phyloP scores from a whole-genome alignment of 108 stramenopile genomes.

The Poteriospumella lacustris region DNA sequence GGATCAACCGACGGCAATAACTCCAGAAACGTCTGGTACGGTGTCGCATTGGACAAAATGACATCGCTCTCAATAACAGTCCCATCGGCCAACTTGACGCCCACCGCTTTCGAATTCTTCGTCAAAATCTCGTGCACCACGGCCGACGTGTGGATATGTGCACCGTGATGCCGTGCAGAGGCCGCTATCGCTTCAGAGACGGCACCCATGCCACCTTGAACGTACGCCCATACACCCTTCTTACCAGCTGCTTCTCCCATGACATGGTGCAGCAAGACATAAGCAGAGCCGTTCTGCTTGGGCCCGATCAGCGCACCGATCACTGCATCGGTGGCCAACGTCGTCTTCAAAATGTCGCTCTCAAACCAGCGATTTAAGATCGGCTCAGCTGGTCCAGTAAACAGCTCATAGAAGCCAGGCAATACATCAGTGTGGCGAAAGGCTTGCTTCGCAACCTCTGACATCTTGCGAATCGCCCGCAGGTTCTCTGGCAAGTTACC shows the following conservation, averaged over 20 bases:
- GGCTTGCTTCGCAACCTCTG: not conserved
- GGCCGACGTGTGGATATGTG: not conserved
- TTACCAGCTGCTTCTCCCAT: constrained; percentile 43
- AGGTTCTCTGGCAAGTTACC: not conserved
- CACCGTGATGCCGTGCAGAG: constrained; percentile 29
- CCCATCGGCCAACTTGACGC: constrained; percentile 9
- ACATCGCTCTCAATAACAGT: not conserved
- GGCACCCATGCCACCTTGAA: constrained; percentile 45
- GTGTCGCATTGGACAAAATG: constrained; percentile 25
- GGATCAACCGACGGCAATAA: constrained; percentile 5
- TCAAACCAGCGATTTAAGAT: constrained; percentile 49
- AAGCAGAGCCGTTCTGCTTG: constrained; percentile 36
- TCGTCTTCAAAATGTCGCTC: constrained; percentile 44
- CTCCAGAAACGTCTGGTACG: constrained; percentile 32
- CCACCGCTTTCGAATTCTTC: not conserved
- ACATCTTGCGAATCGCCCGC: not conserved
- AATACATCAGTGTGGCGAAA: not conserved
- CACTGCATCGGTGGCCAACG: constrained; percentile 49
- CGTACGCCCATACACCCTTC: constrained; percentile 40
- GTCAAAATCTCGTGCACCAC: not conserved
- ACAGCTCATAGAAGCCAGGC: constrained; percentile 36
- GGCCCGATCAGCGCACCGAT: constrained; percentile 42
- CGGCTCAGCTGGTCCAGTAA: constrained; percentile 35
- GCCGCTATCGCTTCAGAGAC: constrained; percentile 32
- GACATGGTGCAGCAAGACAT: constrained; percentile 51